These are phyloP conservation scores for Yamadazyma siamensis DNA, from an alignment of 1,139 yeast genomes.

Conservation along the genomic window DNA sequence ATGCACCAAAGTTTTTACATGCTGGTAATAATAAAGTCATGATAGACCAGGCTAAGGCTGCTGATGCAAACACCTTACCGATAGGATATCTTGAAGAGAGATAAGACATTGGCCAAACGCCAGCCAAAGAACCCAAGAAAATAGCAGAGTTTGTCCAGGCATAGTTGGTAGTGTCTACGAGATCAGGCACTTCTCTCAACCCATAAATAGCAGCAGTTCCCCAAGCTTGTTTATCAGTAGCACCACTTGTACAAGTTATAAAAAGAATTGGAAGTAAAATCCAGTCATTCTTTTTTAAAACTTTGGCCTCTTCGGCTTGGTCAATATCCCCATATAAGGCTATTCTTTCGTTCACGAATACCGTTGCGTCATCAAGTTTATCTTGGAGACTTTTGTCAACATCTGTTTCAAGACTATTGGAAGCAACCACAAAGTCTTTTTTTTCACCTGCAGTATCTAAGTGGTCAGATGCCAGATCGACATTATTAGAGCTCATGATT, in stretches of 20 bases:
- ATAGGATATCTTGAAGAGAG: constrained; percentile 22
- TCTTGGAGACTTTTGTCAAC: not conserved
- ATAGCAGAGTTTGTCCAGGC: constrained; percentile 47
- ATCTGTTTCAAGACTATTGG: not conserved
- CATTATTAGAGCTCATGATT: too few species aligned
- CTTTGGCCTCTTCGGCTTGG: constrained; percentile 22
- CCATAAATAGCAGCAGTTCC: constrained; percentile 46
- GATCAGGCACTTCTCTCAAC: constrained; percentile 27
- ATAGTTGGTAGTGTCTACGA: constrained; percentile 36
- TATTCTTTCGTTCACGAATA: constrained; percentile 14
- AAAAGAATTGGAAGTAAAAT: constrained; percentile 30
- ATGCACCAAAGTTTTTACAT: constrained; percentile 25
- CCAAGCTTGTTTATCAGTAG: constrained; percentile 42
- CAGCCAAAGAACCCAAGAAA: constrained; percentile 45
- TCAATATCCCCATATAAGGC: constrained; percentile 14
- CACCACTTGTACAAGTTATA: constrained; percentile 33
- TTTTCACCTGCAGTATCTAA: not conserved
- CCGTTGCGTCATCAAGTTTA: constrained; percentile 14
- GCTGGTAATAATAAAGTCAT: constrained; percentile 24
- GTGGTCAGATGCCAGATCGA: too few species aligned
- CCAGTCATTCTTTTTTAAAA: constrained; percentile 32
- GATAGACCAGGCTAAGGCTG: constrained; percentile 25
- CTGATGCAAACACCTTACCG: constrained; percentile 26
- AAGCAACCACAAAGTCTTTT: not conserved
- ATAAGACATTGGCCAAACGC: constrained; percentile 36